Evolutionary conservation across 2,329 filamentous ascomycete genomes (phyloP).

Genomic region (Colletotrichum spaethianum): DNA sequence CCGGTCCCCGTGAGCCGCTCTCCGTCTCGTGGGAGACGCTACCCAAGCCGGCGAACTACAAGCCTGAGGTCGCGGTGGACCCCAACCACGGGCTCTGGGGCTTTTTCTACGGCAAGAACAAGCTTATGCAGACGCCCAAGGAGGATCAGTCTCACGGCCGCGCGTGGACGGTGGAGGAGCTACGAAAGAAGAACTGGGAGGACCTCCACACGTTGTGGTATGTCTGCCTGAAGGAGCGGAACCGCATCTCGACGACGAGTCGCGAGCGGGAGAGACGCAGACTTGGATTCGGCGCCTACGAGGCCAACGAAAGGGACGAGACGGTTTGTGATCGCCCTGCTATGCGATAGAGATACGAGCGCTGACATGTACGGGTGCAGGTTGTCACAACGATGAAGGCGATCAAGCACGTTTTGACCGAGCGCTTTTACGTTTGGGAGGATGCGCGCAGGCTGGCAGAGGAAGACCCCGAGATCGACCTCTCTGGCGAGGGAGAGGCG

Average conservation of each 20-base stretch:
- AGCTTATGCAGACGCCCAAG: conserved; percentile 79
- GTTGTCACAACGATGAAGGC: conserved; percentile 82
- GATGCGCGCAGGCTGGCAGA: conserved; percentile 78
- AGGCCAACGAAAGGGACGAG: conserved; percentile 74
- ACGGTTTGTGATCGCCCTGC: conserved; percentile 68
- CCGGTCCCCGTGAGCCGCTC: conserved; percentile 81
- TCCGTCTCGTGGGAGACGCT: conserved; percentile 80
- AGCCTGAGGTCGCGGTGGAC: conserved; percentile 72
- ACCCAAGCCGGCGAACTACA: conserved; percentile 78
- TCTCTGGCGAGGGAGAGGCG: conserved; percentile 63
- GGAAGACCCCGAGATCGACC: conserved; percentile 76
- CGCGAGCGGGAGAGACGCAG: conserved; percentile 77
- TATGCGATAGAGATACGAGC: not conserved
- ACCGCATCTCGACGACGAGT: conserved; percentile 85
- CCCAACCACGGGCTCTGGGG: conserved; percentile 90
- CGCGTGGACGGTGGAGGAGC: conserved; percentile 86
- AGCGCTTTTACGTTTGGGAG: conserved; percentile 90
- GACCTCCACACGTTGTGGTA: conserved; percentile 95
- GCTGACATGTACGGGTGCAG: conserved; percentile 59
- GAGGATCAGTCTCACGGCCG: conserved; percentile 83
- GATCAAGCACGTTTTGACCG: conserved; percentile 89
- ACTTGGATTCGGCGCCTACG: conserved; percentile 80
- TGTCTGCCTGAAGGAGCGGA: conserved; percentile 92
- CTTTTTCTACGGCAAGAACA: conserved; percentile 84
- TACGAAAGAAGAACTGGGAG: conserved; percentile 92